These are phyloP conservation scores for Penicillium coprophilum DNA, from an alignment of 495 filamentous ascomycete species.

Conservation along the genomic window DNA sequence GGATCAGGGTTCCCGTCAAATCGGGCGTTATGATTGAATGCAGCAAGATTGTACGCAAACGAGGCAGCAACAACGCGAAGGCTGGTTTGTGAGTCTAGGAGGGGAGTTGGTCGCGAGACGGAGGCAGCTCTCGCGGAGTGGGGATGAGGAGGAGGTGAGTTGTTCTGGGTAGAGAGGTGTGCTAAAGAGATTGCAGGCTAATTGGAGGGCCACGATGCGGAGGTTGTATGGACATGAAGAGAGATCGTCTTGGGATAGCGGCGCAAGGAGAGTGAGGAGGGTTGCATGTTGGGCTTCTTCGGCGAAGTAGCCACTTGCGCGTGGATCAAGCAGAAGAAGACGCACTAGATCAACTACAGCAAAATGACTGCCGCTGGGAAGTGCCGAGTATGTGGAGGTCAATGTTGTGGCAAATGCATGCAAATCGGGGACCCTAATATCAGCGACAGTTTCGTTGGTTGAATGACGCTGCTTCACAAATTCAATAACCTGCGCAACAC, in stretches of 20 bases:
- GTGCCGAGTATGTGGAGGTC: slow-evolving; percentile 26
- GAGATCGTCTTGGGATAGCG: slow-evolving; percentile 47
- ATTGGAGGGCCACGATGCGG: slow-evolving; percentile 72
- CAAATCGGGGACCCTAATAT: slow-evolving; percentile 51
- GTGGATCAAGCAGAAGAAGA: slow-evolving; percentile 70
- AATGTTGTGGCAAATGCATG: slow-evolving; percentile 42
- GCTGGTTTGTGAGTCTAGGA: slow-evolving; percentile 53
- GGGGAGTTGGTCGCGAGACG: slow-evolving; percentile 50
- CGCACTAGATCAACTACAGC: slow-evolving; percentile 80
- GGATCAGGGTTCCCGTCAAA: slow-evolving; percentile 56
- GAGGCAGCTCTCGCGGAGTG: slow-evolving; percentile 38
- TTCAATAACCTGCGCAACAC: slow-evolving; percentile 56
- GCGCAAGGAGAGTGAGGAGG: slow-evolving; percentile 61
- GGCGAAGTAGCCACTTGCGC: slow-evolving; percentile 85
- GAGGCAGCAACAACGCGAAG: slow-evolving; percentile 76
- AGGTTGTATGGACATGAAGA: slow-evolving; percentile 71
- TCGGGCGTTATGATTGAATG: slow-evolving; percentile 65
- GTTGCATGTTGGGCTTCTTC: slow-evolving; percentile 67
- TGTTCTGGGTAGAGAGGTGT: slow-evolving; percentile 50
- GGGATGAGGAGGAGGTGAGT: slow-evolving; percentile 33
- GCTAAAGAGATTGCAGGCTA: slow-evolving; percentile 63
- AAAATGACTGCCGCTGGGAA: slow-evolving; percentile 58
- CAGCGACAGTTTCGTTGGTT: slow-evolving; percentile 35
- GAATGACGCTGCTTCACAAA: slow-evolving; percentile 56
- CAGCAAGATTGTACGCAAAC: slow-evolving; percentile 78